phyloP scores from a whole-genome alignment of 176 grass and related monocot genomes.

The Leersia perrieri region DNA sequence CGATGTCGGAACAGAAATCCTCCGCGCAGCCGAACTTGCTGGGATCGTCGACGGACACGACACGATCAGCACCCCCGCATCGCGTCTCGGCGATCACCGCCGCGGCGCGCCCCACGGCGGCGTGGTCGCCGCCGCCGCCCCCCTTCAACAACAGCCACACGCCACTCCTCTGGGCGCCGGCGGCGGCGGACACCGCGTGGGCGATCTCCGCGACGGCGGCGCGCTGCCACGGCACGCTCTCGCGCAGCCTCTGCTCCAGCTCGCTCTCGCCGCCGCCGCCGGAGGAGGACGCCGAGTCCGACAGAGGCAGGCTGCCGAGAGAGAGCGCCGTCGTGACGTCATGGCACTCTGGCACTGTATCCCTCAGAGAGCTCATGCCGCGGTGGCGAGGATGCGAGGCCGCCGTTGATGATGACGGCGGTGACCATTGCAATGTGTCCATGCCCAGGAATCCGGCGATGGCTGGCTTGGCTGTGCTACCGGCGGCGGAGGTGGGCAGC shows the following conservation, averaged over 20 bases:
- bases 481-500: neutral
- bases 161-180: neutral
- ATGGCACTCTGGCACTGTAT: neutral
- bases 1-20: conserved; percentile 20
- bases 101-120: conserved; percentile 40
- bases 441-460: conserved; percentile 35
- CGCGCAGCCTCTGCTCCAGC: conserved; percentile 51
- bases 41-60: conserved; percentile 18
- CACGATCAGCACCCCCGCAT: conserved; percentile 37
- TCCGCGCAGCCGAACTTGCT: conserved; percentile 23
- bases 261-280: conserved; percentile 23
- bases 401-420: conserved; percentile 11
- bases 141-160: conserved; percentile 59
- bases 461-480: conserved; percentile 35
- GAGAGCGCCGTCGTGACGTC: conserved; percentile 25
- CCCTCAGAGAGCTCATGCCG: neutral
- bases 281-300: conserved; percentile 70
- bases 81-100: conserved; percentile 41
- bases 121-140: conserved; percentile 53
- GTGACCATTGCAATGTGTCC: conserved; percentile 12
- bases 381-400: neutral
- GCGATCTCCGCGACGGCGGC: conserved; percentile 42
- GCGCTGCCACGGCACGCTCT: conserved; percentile 73
- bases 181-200: conserved; percentile 24
- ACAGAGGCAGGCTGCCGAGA: conserved; percentile 50